phyloP scores from a whole-genome alignment of 306 rosid species.

The Quercus gilva region DNA sequence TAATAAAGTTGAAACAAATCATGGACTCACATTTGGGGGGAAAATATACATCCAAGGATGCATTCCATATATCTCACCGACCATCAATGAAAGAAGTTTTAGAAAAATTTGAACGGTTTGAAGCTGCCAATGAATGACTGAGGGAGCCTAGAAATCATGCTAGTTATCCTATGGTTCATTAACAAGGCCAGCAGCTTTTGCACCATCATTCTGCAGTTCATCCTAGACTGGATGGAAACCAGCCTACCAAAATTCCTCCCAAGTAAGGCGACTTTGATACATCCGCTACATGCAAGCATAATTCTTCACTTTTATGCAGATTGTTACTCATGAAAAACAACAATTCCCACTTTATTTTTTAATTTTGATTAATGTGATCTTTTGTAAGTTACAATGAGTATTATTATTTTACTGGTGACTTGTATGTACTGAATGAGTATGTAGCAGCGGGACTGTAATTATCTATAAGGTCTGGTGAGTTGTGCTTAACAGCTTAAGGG shows the following conservation, averaged over 20 bases:
- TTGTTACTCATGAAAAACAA: background rate
- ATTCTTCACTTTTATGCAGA: background rate
- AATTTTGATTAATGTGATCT: too few relatives aligned
- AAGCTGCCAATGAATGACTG: constrained; percentile 43
- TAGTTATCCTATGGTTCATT: constrained; percentile 30
- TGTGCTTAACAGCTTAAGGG: background rate
- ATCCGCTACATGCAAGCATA: background rate
- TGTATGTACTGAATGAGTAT: background rate
- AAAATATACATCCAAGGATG: constrained; percentile 79
- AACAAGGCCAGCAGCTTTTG: constrained; percentile 36
- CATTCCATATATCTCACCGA: constrained; percentile 61
- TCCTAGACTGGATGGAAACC: constrained; percentile 19
- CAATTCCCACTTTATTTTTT: background rate
- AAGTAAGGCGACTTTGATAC: background rate
- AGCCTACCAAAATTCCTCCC: constrained; percentile 27
- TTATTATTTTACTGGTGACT: background rate
- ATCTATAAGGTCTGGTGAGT: background rate
- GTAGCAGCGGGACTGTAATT: constrained; percentile 13
- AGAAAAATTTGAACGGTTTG: constrained; percentile 56
- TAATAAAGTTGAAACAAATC: constrained; percentile 59
- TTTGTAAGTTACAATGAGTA: background rate
- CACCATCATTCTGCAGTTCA: constrained; percentile 64
- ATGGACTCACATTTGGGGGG: constrained; percentile 73
- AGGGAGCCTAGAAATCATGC: constrained; percentile 43
- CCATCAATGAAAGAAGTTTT: constrained; percentile 86